Evolutionary conservation across 352 stramenopile species (phyloP).

Genomic region (Thraustochytrium sp.): DNA sequence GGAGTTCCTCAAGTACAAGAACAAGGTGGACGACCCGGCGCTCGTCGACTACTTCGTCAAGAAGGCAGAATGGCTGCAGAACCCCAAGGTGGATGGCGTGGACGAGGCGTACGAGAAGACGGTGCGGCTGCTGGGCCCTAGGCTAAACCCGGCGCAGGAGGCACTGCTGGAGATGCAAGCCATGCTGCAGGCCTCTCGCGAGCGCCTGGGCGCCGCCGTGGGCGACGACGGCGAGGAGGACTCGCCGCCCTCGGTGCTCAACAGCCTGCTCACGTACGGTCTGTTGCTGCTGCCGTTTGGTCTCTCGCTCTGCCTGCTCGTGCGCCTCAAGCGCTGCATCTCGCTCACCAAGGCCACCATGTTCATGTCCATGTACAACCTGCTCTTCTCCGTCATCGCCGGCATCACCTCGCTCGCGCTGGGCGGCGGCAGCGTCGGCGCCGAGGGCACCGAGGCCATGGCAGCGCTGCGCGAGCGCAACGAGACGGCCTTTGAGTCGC

Average conservation of each 20-base stretch:
- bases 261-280: constrained; percentile 27
- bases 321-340: constrained; percentile 42
- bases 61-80: constrained; percentile 38
- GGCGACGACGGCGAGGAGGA: not conserved
- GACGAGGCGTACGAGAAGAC: constrained; percentile 34
- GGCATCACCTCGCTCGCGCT: not conserved
- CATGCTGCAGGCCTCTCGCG: not conserved
- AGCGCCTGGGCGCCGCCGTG: not conserved
- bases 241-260: constrained; percentile 19
- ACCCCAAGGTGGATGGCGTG: constrained; percentile 2
- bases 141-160: not conserved
- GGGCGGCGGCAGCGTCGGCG: not conserved
- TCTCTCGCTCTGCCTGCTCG: not conserved
- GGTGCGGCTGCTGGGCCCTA: constrained; percentile 17
- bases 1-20: constrained; percentile 30
- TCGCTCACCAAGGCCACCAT: constrained; percentile 40
- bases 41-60: constrained; percentile 39
- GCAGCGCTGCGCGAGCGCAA: constrained; percentile 5
- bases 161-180: constrained; percentile 20
- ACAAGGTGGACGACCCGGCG: constrained; percentile 37
- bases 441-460: constrained; percentile 1
- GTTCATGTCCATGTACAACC: constrained; percentile 36
- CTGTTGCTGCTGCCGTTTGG: constrained; percentile 12
- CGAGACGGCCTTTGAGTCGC: constrained; percentile 23
- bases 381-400: not conserved